These are phyloP conservation scores for Stachybotrys chlorohalonatus DNA, from an alignment of 2,329 filamentous ascomycete genomes.

Conservation along the genomic window DNA sequence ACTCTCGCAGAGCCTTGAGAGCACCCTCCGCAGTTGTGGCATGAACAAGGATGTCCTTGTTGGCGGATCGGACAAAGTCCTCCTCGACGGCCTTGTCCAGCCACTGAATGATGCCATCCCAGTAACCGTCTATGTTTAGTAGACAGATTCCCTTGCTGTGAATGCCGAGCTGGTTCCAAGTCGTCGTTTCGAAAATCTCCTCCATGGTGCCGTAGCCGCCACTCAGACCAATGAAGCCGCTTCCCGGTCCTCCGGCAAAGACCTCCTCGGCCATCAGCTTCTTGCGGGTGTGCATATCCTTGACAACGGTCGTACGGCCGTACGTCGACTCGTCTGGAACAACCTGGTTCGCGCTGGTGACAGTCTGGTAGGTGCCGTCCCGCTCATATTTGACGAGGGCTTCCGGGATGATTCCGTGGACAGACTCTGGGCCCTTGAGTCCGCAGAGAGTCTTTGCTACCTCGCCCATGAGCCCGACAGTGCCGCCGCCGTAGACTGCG, in stretches of 20 bases:
- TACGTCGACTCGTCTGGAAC: conserved; percentile 59
- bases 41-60: conserved; percentile 70
- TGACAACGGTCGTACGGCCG: conserved; percentile 78
- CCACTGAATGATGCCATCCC: conserved; percentile 80
- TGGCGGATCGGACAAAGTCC: conserved; percentile 66
- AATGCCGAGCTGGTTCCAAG: conserved; percentile 96
- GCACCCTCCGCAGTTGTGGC: conserved; percentile 65
- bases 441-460: conserved; percentile 78
- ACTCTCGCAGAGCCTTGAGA: conserved; percentile 59
- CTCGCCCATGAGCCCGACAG: conserved; percentile 92
- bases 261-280: conserved; percentile 88
- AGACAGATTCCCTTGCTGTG: conserved; percentile 72
- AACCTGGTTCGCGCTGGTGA: conserved; percentile 38
- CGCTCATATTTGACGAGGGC: conserved; percentile 75
- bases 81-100: conserved; percentile 64
- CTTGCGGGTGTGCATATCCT: conserved; percentile 96
- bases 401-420: conserved; percentile 90
- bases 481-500: conserved; percentile 86
- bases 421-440: conserved; percentile 68
- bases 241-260: conserved; percentile 68
- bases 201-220: conserved; percentile 94
- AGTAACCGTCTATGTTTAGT: conserved; percentile 85
- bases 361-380: conserved; percentile 43
- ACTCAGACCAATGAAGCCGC: conserved; percentile 79
- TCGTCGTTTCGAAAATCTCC: conserved; percentile 84